Conservation (phyloP, 768 basidiomycete genomes). For the Xerocomellus chrysenteron region DNA sequence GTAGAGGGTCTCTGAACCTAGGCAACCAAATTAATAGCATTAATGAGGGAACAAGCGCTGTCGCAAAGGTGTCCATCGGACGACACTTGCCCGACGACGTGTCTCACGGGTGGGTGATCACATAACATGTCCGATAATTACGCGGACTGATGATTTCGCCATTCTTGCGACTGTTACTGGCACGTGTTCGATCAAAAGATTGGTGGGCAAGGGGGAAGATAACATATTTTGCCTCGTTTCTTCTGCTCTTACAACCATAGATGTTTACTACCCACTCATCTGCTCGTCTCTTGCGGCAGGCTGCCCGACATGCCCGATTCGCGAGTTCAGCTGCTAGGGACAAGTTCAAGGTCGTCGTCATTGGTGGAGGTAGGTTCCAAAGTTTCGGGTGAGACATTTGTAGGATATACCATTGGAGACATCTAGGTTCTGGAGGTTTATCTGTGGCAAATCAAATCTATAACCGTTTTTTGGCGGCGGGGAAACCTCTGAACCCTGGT, state of each 20-base stretch:
- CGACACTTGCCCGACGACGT: neutral
- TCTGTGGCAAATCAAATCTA: slow-evolving; percentile 87
- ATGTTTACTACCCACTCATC: slow-evolving; percentile 11
- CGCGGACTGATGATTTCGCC: slow-evolving; percentile 5
- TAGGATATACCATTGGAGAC: slow-evolving; percentile 4
- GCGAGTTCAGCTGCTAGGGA: slow-evolving; percentile 35
- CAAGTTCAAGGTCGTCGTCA: slow-evolving; percentile 80
- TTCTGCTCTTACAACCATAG: neutral
- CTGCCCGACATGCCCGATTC: slow-evolving; percentile 14
- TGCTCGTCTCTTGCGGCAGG: slow-evolving; percentile 4
- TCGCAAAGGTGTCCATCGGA: neutral
- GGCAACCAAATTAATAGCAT: neutral
- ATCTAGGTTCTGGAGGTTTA: slow-evolving; percentile 75
- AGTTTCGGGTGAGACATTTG: neutral
- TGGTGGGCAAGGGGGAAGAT: neutral
- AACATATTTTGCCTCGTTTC: neutral
- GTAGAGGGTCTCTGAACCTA: neutral
- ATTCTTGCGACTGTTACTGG: slow-evolving; percentile 12
- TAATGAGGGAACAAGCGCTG: too few species aligned
- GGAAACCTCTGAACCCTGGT: slow-evolving; percentile 61
- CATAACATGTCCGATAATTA: neutral
- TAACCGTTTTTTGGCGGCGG: slow-evolving; percentile 69
- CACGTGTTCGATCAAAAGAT: slow-evolving; percentile 1
- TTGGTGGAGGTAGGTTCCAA: slow-evolving; percentile 72
- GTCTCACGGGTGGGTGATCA: neutral